Conservation (phyloP, 441 rosid species). For the Eutrema salsugineum region DNA sequence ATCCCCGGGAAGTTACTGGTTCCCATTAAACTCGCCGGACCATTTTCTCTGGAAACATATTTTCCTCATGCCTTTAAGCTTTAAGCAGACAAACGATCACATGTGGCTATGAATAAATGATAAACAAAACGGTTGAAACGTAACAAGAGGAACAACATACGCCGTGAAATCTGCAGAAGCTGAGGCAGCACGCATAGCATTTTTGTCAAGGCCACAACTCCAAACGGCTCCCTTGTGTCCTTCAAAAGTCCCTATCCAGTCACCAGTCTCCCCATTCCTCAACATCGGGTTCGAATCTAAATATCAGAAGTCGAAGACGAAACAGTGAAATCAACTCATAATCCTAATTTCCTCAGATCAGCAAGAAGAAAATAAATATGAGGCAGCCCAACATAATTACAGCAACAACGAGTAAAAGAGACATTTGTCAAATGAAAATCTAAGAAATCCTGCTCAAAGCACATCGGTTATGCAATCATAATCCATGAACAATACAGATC, state of each 20-base stretch:
- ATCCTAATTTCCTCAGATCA: conserved; percentile 5
- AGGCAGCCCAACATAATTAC: no score
- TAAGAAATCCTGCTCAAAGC: no score
- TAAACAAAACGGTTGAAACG: neutral
- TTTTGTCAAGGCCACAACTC: conserved; percentile 88
- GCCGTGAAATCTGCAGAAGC: conserved; percentile 95
- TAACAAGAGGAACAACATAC: conserved; percentile 41
- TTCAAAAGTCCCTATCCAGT: conserved; percentile 97
- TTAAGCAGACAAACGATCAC: neutral
- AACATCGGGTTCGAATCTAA: conserved; percentile 91
- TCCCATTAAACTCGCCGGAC: neutral
- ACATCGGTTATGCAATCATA: neutral
- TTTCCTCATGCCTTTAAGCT: neutral
- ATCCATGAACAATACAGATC: neutral
- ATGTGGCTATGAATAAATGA: neutral
- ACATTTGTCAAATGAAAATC: no score
- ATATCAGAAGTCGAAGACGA: conserved; percentile 7
- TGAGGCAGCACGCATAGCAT: conserved; percentile 90
- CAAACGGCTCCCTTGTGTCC: conserved; percentile 99
- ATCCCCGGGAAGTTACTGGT: neutral
- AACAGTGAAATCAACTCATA: neutral
- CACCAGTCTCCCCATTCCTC: conserved; percentile 98
- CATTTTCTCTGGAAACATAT: neutral
- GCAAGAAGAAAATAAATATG: no score
- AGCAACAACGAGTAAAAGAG: no score